These are phyloP conservation scores for Raffaelea ambrosiae DNA, from an alignment of 2,329 filamentous ascomycete species.

Conservation along the genomic window DNA sequence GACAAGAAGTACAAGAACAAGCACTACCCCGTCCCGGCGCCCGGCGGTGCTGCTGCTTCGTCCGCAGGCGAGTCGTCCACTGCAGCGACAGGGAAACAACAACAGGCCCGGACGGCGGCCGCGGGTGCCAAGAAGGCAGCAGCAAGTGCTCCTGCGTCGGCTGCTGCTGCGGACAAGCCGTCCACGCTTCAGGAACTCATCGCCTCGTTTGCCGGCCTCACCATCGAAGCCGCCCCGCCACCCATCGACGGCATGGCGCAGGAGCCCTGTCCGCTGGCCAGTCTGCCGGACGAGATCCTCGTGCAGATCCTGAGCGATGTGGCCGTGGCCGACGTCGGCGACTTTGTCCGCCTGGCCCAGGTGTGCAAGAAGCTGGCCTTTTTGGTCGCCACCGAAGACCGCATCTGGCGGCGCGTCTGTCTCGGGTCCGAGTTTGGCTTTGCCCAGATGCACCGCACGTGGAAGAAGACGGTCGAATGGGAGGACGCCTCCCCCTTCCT, in stretches of 20 bases:
- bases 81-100: constrained; percentile 22
- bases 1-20: constrained; percentile 86
- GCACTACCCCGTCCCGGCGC: constrained; percentile 63
- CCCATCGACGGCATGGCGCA: constrained; percentile 61
- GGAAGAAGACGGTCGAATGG: constrained; percentile 53
- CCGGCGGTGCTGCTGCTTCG: no score
- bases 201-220: constrained; percentile 60
- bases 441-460: constrained; percentile 73
- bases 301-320: constrained; percentile 68
- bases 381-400: constrained; percentile 73
- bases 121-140: neutral
- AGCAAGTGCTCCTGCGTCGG: constrained; percentile 42
- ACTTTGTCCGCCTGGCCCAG: constrained; percentile 64
- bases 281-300: constrained; percentile 75
- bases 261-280: constrained; percentile 72
- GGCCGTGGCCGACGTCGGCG: constrained; percentile 65
- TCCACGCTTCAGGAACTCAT: constrained; percentile 62
- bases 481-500: no score
- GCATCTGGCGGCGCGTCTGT: constrained; percentile 75
- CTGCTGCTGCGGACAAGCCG: constrained; percentile 46
- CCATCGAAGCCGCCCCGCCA: constrained; percentile 60
- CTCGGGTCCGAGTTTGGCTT: constrained; percentile 69
- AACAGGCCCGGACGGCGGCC: constrained; percentile 6
- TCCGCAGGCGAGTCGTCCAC: constrained; percentile 27
- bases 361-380: constrained; percentile 87